These are phyloP conservation scores for Zychaea mexicana DNA, from an alignment of 371 early-diverging fungal genomes.

Conservation along the genomic window DNA sequence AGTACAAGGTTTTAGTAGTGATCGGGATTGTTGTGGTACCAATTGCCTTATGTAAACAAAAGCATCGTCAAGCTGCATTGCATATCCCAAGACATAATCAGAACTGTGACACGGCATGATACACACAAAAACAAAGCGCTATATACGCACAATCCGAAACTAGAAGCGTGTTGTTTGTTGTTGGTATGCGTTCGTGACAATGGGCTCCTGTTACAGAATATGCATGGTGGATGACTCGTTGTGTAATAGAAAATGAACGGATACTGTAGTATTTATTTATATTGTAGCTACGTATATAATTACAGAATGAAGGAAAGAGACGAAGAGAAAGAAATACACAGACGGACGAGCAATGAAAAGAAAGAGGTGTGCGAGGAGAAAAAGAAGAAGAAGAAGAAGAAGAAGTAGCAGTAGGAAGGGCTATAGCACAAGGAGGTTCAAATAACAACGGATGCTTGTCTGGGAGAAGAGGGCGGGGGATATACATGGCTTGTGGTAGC, in stretches of 20 bases:
- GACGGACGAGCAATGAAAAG: not conserved
- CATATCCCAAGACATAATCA: constrained; percentile 1
- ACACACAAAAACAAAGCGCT: not conserved
- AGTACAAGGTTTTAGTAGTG: not conserved
- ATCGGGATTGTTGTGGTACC: not conserved
- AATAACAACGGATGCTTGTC: no score
- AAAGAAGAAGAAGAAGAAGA: no score
- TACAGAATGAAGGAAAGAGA: not conserved
- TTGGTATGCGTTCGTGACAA: not conserved
- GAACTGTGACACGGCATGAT: not conserved
- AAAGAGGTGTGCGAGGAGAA: not conserved
- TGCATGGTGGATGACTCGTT: not conserved
- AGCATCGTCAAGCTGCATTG: constrained; percentile 4
- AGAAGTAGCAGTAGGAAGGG: not conserved
- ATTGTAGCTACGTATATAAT: not conserved
- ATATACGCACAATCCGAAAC: not conserved
- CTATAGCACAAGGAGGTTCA: not conserved
- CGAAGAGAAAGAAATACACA: not conserved
- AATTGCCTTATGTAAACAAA: not conserved
- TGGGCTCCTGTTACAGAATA: not conserved
- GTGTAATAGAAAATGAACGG: not conserved
- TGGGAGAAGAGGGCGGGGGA: no score
- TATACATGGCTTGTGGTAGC: no score
- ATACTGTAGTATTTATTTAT: not conserved
- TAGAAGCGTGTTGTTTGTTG: not conserved